phyloP scores from a whole-genome alignment of 225 moss, liverwort and hornwort genomes.

The Pleurozium schreberi region DNA sequence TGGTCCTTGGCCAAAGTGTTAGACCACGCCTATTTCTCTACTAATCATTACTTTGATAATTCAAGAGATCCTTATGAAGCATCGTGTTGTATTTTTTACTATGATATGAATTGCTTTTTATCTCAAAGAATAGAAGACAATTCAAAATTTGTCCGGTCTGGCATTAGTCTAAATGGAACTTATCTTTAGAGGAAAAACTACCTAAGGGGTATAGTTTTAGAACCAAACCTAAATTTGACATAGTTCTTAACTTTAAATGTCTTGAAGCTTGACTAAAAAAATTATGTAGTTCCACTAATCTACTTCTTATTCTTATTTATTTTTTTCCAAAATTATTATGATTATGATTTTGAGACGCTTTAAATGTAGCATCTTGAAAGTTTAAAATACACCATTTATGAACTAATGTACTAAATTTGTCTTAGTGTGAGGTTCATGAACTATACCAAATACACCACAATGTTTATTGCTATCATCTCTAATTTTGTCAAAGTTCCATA shows the following conservation, averaged over 20 bases:
- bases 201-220: too few species aligned
- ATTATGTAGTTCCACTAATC: accelerated
- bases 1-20: not conserved
- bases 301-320: too few species aligned
- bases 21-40: not conserved
- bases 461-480: not conserved
- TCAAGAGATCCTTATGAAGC: not conserved
- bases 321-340: not conserved
- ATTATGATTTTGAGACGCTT: not conserved
- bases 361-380: not conserved
- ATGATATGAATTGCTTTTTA: not conserved
- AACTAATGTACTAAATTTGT: not conserved
- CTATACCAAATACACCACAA: not conserved
- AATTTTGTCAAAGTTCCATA: not conserved
- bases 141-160: not conserved
- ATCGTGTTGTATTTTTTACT: not conserved
- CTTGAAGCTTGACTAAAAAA: accelerated
- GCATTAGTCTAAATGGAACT: accelerated
- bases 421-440: not conserved
- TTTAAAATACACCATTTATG: not conserved
- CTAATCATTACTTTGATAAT: not conserved
- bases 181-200: not conserved
- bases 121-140: not conserved
- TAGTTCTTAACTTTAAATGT: not conserved
- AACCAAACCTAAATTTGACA: not conserved